Percentiles rank a stretch among this genome's conserved stretches.
These are phyloP conservation scores for Capsicum baccatum DNA, from an alignment of 257 asterid species.

Conservation along the genomic window DNA sequence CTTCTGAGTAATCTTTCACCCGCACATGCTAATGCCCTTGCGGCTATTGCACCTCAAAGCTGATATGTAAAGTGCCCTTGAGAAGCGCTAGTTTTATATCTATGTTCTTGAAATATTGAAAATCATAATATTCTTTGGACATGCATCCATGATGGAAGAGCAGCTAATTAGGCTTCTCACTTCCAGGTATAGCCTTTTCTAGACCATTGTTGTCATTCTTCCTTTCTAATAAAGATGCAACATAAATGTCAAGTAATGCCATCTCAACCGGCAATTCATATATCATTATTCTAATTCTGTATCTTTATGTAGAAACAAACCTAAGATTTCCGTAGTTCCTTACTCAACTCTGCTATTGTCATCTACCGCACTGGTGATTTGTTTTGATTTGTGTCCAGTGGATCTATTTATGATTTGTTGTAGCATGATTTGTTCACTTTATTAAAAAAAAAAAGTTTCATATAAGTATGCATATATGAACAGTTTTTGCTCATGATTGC, in stretches of 20 bases:
- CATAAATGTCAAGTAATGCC: conserved; percentile 20
- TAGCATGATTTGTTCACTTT: background rate
- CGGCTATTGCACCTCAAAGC: conserved; percentile 80
- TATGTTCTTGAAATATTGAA: background rate
- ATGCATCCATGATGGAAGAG: conserved; percentile 29
- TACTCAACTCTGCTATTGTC: background rate
- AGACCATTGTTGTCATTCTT: background rate
- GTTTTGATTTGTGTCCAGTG: background rate
- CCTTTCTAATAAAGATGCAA: background rate
- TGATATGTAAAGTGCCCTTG: conserved; percentile 43
- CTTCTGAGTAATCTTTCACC: conserved; percentile 86
- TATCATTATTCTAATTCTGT: conserved; percentile 14
- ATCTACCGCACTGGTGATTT: background rate
- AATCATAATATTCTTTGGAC: conserved; percentile 2
- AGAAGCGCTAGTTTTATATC: background rate
- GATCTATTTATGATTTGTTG: background rate
- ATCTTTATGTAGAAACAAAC: background rate
- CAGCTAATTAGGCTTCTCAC: conserved; percentile 29
- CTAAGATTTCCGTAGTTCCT: background rate
- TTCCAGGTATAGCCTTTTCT: conserved; percentile 18
- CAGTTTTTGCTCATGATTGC: background rate
- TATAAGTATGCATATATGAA: background rate
- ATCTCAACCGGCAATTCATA: background rate
- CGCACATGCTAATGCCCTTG: conserved; percentile 82
- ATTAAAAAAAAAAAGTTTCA: background rate